These are phyloP conservation scores for Colletotrichum horii DNA, from an alignment of 2,329 filamentous ascomycete genomes.

Conservation along the genomic window DNA sequence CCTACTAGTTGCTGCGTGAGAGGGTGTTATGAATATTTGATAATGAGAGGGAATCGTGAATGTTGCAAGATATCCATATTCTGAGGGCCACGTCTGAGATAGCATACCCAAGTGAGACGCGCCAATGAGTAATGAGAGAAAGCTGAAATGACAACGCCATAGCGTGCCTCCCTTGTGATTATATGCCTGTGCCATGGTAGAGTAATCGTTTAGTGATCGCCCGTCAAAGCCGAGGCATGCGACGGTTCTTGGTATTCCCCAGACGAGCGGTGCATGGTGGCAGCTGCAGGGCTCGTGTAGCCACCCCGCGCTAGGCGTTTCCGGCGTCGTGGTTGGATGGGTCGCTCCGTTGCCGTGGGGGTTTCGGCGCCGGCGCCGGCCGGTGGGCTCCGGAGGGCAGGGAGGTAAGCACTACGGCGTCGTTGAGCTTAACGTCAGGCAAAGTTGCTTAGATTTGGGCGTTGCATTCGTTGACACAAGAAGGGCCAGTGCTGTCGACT, in stretches of 20 bases:
- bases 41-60: neutral
- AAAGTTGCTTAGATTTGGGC: neutral
- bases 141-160: neutral
- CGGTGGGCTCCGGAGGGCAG: neutral
- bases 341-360: neutral
- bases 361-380: neutral
- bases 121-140: neutral
- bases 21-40: neutral
- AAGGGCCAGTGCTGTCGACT: neutral
- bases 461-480: neutral
- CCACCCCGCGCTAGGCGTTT: neutral
- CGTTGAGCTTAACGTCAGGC: neutral
- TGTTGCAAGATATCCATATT: neutral
- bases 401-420: neutral
- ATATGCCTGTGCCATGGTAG: neutral
- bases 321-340: neutral
- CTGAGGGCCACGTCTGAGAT: neutral
- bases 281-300: conserved; percentile 3
- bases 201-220: neutral
- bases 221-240: neutral
- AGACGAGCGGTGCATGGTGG: conserved; percentile 5
- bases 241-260: neutral
- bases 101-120: neutral
- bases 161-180: neutral
- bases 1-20: conserved; percentile 26